Conservation (phyloP, 2,329 filamentous ascomycete species). For the Fusarium paranaense region DNA sequence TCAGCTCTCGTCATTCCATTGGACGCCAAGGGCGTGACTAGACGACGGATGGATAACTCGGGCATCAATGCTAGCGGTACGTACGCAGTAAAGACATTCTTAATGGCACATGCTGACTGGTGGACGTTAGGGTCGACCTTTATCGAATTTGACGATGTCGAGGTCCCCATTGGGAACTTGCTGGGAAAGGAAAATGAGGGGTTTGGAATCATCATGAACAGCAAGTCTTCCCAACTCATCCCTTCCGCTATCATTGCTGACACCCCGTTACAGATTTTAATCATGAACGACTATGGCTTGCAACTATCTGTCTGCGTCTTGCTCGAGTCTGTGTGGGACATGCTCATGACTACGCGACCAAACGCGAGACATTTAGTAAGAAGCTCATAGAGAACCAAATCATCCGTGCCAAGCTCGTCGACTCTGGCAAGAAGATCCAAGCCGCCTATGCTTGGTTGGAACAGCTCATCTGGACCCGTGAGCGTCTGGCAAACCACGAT, state of each 20-base stretch:
- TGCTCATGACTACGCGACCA: conserved; percentile 61
- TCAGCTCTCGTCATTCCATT: conserved; percentile 24
- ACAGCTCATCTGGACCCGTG: not conserved
- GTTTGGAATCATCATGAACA: conserved; percentile 28
- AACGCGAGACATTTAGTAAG: conserved; percentile 68
- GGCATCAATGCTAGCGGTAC: conserved; percentile 25
- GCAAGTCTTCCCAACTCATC: not conserved
- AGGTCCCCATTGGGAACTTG: conserved; percentile 21
- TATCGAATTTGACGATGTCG: conserved; percentile 29
- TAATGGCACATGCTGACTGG: not conserved
- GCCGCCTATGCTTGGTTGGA: conserved; percentile 41
- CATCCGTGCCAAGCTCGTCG: conserved; percentile 68
- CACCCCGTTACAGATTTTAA: conserved; percentile 58
- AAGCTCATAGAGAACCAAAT: conserved; percentile 67
- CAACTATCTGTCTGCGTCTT: conserved; percentile 65
- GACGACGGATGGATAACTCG: conserved; percentile 21
- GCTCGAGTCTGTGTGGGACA: conserved; percentile 65
- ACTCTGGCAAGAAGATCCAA: conserved; percentile 67
- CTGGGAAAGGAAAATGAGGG: conserved; percentile 29
- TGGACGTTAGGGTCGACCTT: conserved; percentile 16
- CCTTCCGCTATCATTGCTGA: not conserved
- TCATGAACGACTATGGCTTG: conserved; percentile 68
- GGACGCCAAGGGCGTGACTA: conserved; percentile 8
- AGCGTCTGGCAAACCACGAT: not conserved
- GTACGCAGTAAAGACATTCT: not conserved